Conservation (phyloP, 495 filamentous ascomycete genomes). For the Trichocladium uniseriatum region DNA sequence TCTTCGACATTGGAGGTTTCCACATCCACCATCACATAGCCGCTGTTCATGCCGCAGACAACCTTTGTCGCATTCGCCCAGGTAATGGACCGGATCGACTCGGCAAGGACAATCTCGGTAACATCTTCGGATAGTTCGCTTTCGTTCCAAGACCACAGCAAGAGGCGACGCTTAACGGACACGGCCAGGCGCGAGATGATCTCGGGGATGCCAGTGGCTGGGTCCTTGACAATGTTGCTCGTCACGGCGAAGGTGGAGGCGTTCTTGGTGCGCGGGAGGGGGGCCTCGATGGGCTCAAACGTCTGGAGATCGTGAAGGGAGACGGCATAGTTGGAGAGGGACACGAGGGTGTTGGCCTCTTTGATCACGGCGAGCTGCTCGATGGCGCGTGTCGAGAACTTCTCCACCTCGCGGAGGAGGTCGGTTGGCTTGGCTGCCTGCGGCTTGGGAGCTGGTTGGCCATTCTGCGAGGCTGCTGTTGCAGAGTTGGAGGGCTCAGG, state of each 20-base stretch:
- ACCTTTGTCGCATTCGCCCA: slow-evolving; percentile 83
- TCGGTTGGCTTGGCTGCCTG: slow-evolving; percentile 58
- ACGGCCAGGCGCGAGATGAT: slow-evolving; percentile 88
- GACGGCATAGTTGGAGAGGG: slow-evolving; percentile 78
- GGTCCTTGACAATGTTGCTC: slow-evolving; percentile 87
- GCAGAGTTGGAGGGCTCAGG: background rate
- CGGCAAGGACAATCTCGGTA: slow-evolving; percentile 67
- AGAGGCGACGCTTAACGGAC: slow-evolving; percentile 77
- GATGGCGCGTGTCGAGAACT: slow-evolving; percentile 79
- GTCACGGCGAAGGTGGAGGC: slow-evolving; percentile 88
- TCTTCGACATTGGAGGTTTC: slow-evolving; percentile 59
- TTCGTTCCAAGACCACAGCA: slow-evolving; percentile 93
- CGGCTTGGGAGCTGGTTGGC: slow-evolving; percentile 11
- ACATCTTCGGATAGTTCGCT: slow-evolving; percentile 71
- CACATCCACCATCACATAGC: slow-evolving; percentile 85
- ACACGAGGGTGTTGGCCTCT: slow-evolving; percentile 82
- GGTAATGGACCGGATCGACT: slow-evolving; percentile 70
- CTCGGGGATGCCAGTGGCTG: slow-evolving; percentile 71
- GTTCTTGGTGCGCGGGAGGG: slow-evolving; percentile 60
- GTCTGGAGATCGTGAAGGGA: slow-evolving; percentile 80
- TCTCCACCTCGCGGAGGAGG: slow-evolving; percentile 80
- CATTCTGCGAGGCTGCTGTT: slow-evolving; percentile 19
- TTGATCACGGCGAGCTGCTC: slow-evolving; percentile 94
- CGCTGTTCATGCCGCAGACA: slow-evolving; percentile 77
- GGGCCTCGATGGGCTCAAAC: slow-evolving; percentile 68